These are phyloP conservation scores for Solanum chilense DNA, from an alignment of 257 asterid genomes.

Conservation along the genomic window DNA sequence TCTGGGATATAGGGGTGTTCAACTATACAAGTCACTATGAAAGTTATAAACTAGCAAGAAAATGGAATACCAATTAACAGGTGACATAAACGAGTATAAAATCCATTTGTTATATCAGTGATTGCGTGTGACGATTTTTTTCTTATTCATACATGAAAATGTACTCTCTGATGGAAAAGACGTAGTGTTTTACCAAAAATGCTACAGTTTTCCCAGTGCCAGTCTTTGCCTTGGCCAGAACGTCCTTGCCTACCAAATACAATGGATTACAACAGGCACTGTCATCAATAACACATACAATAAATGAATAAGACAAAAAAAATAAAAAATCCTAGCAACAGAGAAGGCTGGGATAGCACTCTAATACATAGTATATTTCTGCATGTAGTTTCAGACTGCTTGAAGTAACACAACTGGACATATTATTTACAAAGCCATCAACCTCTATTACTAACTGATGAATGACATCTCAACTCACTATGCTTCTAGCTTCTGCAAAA, in stretches of 20 bases:
- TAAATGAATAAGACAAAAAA: not conserved
- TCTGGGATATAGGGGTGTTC: not conserved
- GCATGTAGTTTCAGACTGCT: not conserved
- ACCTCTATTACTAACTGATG: not conserved
- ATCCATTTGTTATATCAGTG: not conserved
- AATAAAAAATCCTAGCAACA: not conserved
- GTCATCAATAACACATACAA: not conserved
- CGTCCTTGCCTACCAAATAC: constrained; percentile 72
- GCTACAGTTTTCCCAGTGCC: constrained; percentile 99
- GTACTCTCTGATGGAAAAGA: constrained; percentile 1
- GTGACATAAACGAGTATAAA: not conserved
- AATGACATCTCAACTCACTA: not conserved
- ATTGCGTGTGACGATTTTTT: not conserved
- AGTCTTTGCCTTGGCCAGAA: constrained; percentile 95
- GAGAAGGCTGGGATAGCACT: not conserved
- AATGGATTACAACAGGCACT: constrained; percentile 3
- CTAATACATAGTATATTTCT: not conserved
- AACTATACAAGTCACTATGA: not conserved
- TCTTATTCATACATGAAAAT: not conserved
- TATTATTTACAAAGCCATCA: not conserved
- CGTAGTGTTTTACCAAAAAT: constrained; percentile 55
- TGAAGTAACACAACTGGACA: not conserved
- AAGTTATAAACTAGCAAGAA: not conserved
- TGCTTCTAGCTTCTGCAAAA: not conserved
- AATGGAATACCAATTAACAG: not conserved